phyloP scores from a whole-genome alignment of 257 asterid species.

The Solanum pinnatisectum region DNA sequence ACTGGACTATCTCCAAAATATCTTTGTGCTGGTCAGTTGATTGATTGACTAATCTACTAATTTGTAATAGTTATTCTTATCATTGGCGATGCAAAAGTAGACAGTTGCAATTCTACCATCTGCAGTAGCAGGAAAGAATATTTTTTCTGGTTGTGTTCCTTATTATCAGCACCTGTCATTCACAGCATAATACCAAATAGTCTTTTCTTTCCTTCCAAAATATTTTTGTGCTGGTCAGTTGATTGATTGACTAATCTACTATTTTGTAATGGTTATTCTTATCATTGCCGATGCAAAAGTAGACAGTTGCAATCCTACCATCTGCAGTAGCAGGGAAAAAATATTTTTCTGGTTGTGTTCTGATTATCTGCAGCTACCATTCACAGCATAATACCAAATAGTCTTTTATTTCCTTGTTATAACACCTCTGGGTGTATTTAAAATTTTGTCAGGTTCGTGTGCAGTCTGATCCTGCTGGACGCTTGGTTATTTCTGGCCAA shows the following conservation, averaged over 20 bases:
- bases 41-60: not conserved
- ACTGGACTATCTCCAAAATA: not conserved
- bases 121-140: not conserved
- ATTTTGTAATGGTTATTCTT: not conserved
- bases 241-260: not conserved
- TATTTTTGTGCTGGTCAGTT: not conserved
- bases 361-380: not conserved
- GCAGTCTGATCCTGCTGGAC: conserved; percentile 95
- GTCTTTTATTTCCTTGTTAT: not conserved
- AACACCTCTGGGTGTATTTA: not conserved
- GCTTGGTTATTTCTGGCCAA: conserved; percentile 89
- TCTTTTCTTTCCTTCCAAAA: not conserved
- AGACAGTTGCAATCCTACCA: not conserved
- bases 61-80: not conserved
- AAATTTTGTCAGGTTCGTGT: conserved; percentile 56
- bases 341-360: not conserved
- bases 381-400: not conserved
- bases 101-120: not conserved
- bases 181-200: not conserved
- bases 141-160: not conserved
- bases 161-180: not conserved
- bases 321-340: not conserved
- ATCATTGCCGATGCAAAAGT: not conserved
- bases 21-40: not conserved
- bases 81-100: not conserved